Conservation (phyloP, 495 filamentous ascomycete species). For the Thermothielavioides terrestris region DNA sequence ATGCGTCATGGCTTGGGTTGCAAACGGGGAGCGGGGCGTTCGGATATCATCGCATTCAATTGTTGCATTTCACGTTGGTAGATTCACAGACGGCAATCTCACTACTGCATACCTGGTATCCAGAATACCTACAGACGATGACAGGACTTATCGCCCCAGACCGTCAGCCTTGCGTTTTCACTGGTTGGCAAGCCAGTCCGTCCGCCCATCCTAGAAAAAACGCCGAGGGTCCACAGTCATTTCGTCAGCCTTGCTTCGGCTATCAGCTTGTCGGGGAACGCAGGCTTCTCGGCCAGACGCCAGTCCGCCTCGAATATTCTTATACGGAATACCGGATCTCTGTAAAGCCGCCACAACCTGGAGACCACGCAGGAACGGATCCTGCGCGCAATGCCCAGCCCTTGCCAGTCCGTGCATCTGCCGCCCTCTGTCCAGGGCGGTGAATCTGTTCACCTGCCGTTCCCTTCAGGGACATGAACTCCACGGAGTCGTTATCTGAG, state of each 20-base stretch:
- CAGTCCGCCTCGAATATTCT: slow-evolving; percentile 8
- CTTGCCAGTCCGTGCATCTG: too few species aligned
- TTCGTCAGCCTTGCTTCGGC: slow-evolving; percentile 4
- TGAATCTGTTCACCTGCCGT: slow-evolving; percentile 7
- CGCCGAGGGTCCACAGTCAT: neutral
- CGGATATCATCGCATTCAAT: neutral
- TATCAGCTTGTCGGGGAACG: neutral
- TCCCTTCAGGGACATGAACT: neutral
- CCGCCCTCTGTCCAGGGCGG: too few species aligned
- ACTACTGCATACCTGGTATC: too few species aligned
- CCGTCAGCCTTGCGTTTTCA: neutral
- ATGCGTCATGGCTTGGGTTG: too few species aligned
- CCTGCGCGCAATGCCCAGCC: neutral
- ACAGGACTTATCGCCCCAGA: slow-evolving; percentile 1
- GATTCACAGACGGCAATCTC: too few species aligned
- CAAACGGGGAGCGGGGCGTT: neutral
- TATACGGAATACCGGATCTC: too few species aligned
- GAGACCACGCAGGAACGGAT: neutral
- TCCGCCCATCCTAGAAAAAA: neutral
- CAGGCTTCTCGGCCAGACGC: neutral
- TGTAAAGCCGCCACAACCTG: too few species aligned
- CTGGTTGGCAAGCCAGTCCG: neutral
- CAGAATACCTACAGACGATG: too few species aligned
- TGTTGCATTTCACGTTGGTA: too few species aligned
- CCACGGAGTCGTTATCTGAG: neutral